These are phyloP conservation scores for Zasmidium cellare DNA, from an alignment of 2,329 filamentous ascomycete species.

Conservation along the genomic window DNA sequence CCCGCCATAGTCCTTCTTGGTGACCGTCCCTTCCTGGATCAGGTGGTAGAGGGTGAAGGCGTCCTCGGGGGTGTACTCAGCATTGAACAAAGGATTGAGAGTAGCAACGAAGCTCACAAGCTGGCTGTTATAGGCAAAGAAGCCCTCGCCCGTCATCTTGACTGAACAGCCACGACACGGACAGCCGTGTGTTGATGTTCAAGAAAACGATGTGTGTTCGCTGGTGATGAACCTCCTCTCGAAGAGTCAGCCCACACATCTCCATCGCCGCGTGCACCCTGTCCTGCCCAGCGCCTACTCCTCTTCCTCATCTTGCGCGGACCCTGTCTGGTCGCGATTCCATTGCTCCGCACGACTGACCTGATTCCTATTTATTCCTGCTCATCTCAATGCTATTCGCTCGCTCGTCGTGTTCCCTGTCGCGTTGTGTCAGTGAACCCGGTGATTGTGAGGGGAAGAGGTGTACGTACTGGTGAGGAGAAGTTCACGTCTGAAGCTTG, in stretches of 20 bases:
- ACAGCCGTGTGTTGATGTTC: too few relatives aligned
- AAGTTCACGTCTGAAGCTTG: background rate
- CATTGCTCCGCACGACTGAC: constrained; percentile 3
- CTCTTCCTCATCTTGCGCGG: background rate
- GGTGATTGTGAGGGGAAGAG: constrained; percentile 6
- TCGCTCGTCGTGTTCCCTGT: constrained; percentile 5
- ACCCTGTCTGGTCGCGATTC: background rate
- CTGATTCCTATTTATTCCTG: background rate
- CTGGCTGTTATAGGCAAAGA: constrained; percentile 24
- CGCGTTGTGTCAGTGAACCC: background rate
- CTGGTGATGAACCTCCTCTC: too few relatives aligned
- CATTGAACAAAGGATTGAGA: constrained; percentile 14
- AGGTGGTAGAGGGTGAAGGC: constrained; percentile 33
- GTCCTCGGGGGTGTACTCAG: constrained; percentile 28
- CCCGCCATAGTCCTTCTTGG: constrained; percentile 15
- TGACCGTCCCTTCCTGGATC: constrained; percentile 19
- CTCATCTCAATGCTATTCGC: constrained; percentile 1
- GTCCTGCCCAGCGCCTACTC: background rate
- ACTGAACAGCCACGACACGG: constrained; percentile 12
- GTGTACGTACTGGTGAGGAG: constrained; percentile 13
- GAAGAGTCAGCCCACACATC: background rate
- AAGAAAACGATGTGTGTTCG: too few relatives aligned
- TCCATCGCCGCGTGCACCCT: background rate
- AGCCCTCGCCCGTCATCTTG: constrained; percentile 20
- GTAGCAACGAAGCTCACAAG: constrained; percentile 23